These are phyloP conservation scores for Rhodotorula sp. DNA, from an alignment of 1,284 basidiomycete genomes.

Conservation along the genomic window DNA sequence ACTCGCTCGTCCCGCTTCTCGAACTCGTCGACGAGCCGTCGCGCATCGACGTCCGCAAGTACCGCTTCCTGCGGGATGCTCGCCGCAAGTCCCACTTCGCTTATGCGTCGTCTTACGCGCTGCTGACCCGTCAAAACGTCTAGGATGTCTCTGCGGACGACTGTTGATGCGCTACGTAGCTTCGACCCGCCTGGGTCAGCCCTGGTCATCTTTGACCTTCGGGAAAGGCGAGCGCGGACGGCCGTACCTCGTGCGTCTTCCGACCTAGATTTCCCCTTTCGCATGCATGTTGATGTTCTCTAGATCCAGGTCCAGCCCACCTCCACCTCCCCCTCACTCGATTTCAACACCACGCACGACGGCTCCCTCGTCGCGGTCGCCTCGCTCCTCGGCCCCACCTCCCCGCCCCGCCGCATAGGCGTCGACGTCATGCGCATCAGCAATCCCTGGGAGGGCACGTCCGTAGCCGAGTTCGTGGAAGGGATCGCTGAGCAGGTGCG, in stretches of 20 bases:
- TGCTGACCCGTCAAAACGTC: not conserved
- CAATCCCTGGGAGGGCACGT: slow-evolving; percentile 60
- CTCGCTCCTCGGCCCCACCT: slow-evolving; percentile 48
- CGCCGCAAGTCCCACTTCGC: slow-evolving; percentile 10
- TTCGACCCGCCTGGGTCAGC: slow-evolving; percentile 35
- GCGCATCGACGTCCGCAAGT: slow-evolving; percentile 8
- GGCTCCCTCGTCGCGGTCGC: slow-evolving; percentile 68
- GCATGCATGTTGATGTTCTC: too few relatives aligned
- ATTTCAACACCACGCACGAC: slow-evolving; percentile 78
- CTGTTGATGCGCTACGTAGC: slow-evolving; percentile 67
- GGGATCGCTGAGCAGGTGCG: slow-evolving; percentile 67
- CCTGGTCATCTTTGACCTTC: slow-evolving; percentile 4
- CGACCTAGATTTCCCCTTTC: too few relatives aligned
- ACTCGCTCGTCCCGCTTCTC: slow-evolving; percentile 10
- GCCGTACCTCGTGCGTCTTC: slow-evolving; percentile 7
- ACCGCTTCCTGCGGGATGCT: slow-evolving; percentile 30
- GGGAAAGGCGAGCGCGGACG: not conserved
- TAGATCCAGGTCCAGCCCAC: not conserved
- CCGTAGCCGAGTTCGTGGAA: slow-evolving; percentile 63
- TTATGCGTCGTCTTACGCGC: fast-evolving
- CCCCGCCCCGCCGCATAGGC: slow-evolving; percentile 61
- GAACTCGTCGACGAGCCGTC: slow-evolving; percentile 7
- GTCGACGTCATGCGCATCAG: slow-evolving; percentile 70
- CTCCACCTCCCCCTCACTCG: slow-evolving; percentile 50
- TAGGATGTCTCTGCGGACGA: slow-evolving; percentile 71